Base-by-base conservation (phyloP, 164 flowering plant species). In the Magnolia changhungtana region DNA sequence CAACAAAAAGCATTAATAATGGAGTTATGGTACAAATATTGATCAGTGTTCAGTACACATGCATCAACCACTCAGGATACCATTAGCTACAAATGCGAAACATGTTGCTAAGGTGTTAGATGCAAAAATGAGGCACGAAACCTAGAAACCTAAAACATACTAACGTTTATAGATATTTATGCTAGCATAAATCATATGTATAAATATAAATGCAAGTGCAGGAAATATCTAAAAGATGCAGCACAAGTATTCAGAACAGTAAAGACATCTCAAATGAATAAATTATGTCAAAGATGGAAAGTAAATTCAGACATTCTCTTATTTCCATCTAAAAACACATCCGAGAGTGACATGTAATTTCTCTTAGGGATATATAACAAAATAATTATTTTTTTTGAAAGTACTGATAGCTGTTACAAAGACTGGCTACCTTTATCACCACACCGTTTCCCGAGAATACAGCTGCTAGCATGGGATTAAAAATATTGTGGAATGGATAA, bases 401-500 rank as follows among this genome's bases (percentile, higher is more conserved):
- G 4, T 8, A 11, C 13, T 11, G 18, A 55, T 55, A 8, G 18
- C 61, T 16, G 4, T 11, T 55, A 55, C 2, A 1, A 55, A 55
- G 61, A 70, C 8, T 50, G 19, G 1, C 59, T 86, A 92, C 98
- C 98, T 93, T 95, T 71, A 95, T 86, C 77, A 95, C 99, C 82
- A 92, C 81, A 68, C 95, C 79, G 78, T 95, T 95, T 79, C 99
- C 99, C 20, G 99, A 90, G 84, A 95, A 95, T 18, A 95, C 90
- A 59, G 99, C 99, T 3, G 99, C 98, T 74, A 95, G 85, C 97
- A 95, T 90, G 65, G 99, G 98, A 82, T 95, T 95, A 72, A 95
- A 92, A 72, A 95, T 86, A 80, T 93, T 95, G 74, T 95, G 99
- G 74, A 95, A 95, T 68, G 99, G 99, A 82, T 95, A 95, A 81